A percentile compares a stretch with the other conserved stretches of the same genome.
Conservation (phyloP, 2,329 filamentous ascomycete species). For the Didymella lethalis region DNA sequence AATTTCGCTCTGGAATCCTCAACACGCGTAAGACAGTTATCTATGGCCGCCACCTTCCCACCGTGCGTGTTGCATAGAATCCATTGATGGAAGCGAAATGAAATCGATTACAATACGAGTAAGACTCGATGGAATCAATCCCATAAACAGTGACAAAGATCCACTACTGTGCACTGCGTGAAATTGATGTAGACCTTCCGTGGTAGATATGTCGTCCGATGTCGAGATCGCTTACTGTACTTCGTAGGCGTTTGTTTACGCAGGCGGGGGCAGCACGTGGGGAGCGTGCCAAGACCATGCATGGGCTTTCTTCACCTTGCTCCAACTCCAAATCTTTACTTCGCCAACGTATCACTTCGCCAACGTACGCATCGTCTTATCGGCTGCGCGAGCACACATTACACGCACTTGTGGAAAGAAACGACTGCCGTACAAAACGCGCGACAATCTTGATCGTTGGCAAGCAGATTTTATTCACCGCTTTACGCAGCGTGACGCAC, state of each 20-base stretch:
- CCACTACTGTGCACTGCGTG: background rate
- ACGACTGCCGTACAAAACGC: background rate
- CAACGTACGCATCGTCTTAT: background rate
- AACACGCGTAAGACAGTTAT: background rate
- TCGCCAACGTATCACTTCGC: background rate
- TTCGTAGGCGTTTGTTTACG: background rate
- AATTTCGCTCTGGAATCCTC: slow-evolving; percentile 10
- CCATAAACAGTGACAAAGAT: background rate
- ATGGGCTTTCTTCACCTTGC: background rate
- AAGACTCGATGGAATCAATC: background rate
- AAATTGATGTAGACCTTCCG: background rate
- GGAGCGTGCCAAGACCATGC: slow-evolving; percentile 1
- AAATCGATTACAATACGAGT: slow-evolving; percentile 5
- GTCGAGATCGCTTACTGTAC: background rate
- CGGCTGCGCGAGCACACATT: background rate
- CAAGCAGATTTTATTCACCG: background rate
- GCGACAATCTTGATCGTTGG: background rate
- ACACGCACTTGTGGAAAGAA: background rate
- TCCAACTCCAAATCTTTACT: background rate
- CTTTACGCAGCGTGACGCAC: background rate
- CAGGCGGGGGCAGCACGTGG: background rate
- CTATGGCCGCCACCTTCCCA: slow-evolving; percentile 12
- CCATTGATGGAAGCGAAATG: slow-evolving; percentile 15
- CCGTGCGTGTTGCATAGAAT: slow-evolving; percentile 12
- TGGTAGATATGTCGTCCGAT: background rate